A percentile compares a stretch with the other conserved stretches of the same genome.
Evolutionary conservation across 2,329 filamentous ascomycete genomes (phyloP).

Genomic region (Pleoardoris graminearum): DNA sequence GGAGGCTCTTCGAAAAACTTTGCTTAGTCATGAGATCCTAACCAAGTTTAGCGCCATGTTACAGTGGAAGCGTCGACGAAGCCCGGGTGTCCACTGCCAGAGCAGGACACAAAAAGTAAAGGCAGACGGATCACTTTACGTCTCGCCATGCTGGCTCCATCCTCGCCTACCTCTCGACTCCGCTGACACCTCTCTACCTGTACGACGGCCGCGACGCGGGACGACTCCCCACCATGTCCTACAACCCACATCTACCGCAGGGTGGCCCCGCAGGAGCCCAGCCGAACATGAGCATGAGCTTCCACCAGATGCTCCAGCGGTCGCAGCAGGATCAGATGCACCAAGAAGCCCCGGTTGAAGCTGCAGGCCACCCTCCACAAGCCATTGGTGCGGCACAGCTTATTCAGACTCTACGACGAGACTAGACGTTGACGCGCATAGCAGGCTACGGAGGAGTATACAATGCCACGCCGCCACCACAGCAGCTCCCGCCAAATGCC

Average conservation of each 20-base stretch:
- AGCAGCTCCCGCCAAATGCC: conserved; percentile 45
- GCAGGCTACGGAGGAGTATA: conserved; percentile 43
- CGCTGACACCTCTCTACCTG: conserved; percentile 24
- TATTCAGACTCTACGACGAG: not conserved
- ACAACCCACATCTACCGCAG: conserved; percentile 33
- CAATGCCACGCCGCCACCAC: conserved; percentile 54
- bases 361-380: conserved; percentile 26
- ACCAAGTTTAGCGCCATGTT: not conserved
- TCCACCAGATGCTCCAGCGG: conserved; percentile 44
- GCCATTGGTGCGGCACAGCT: conserved; percentile 29
- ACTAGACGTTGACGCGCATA: conserved; percentile 21
- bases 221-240: conserved; percentile 27
- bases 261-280: conserved; percentile 36
- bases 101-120: conserved; percentile 14
- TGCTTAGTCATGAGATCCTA: no score
- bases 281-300: conserved; percentile 36
- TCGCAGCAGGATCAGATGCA: conserved; percentile 37
- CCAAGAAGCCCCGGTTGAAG: conserved; percentile 27
- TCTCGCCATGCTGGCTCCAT: conserved; percentile 38
- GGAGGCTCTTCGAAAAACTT: no score
- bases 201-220: conserved; percentile 2
- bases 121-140: conserved; percentile 19
- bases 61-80: no score
- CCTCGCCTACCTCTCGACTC: conserved; percentile 19
- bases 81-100: conserved; percentile 3